These are phyloP conservation scores for Saccharata proteae DNA, from an alignment of 2,329 filamentous ascomycete genomes.

Conservation along the genomic window DNA sequence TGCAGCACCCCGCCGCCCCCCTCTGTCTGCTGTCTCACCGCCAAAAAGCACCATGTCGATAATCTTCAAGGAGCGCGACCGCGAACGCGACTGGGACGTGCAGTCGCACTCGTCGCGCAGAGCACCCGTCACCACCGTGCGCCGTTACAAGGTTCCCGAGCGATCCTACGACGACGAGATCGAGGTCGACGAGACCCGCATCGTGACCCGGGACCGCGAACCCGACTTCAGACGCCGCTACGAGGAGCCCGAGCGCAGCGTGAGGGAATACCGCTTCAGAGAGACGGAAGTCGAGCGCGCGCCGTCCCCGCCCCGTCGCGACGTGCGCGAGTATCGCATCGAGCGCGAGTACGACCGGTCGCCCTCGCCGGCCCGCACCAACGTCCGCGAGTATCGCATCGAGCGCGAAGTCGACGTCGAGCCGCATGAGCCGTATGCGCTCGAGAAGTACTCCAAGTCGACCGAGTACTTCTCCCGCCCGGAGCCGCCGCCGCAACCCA, in stretches of 20 bases:
- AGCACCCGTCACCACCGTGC: conserved; percentile 42
- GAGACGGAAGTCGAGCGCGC: conserved; percentile 21
- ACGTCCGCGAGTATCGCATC: conserved; percentile 20
- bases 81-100: conserved; percentile 34
- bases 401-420: conserved; percentile 34
- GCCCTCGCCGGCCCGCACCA: conserved; percentile 27
- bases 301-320: conserved; percentile 30
- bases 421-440: conserved; percentile 28
- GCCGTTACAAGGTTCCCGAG: conserved; percentile 47
- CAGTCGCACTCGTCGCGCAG: conserved; percentile 16
- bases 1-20: neutral
- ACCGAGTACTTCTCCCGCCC: conserved; percentile 40
- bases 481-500: conserved; percentile 26
- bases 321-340: conserved; percentile 38
- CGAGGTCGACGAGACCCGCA: conserved; percentile 34
- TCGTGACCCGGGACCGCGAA: conserved; percentile 25
- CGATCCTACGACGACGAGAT: conserved; percentile 30
- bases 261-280: conserved; percentile 27
- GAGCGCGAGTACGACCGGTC: conserved; percentile 34
- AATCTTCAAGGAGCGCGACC: conserved; percentile 32
- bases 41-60: conserved; percentile 33
- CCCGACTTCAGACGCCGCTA: conserved; percentile 2
- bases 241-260: conserved; percentile 14
- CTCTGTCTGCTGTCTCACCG: neutral
- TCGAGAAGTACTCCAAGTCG: conserved; percentile 40